Evolutionary conservation across 176 grass and related monocot species (phyloP).

Genomic region (Musa troglodytarum): DNA sequence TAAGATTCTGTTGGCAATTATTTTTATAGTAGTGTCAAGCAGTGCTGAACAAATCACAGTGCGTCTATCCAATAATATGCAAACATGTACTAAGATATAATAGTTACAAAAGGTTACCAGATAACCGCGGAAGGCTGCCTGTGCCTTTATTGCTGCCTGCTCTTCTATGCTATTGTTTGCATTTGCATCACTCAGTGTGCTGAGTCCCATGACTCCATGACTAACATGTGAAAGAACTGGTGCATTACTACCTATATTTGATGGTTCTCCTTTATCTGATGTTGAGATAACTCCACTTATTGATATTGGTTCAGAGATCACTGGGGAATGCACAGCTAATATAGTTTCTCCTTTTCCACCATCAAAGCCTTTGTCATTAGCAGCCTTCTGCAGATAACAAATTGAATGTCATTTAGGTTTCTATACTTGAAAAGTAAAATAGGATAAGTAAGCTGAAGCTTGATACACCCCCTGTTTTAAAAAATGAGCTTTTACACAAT

Average conservation of each 20-base stretch:
- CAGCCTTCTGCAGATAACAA: slow-evolving; percentile 37
- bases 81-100: too few species aligned
- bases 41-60: background rate
- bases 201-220: slow-evolving; percentile 25
- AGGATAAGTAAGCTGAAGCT: too few species aligned
- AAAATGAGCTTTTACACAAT: too few species aligned
- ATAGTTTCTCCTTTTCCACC: slow-evolving; percentile 33
- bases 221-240: slow-evolving; percentile 8
- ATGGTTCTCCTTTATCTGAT: slow-evolving; percentile 31
- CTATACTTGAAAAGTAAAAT: background rate
- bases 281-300: slow-evolving; percentile 33
- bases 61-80: too few species aligned
- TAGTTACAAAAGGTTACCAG: slow-evolving; percentile 37
- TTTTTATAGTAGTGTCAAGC: background rate
- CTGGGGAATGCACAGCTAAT: slow-evolving; percentile 41
- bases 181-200: slow-evolving; percentile 15
- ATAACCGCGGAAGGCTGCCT: slow-evolving; percentile 92
- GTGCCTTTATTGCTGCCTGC: slow-evolving; percentile 72
- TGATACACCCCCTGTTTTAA: background rate
- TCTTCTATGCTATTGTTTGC: slow-evolving; percentile 44
- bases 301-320: slow-evolving; percentile 72
- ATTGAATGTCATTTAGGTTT: background rate
- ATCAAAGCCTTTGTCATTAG: slow-evolving; percentile 34
- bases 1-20: too few species aligned
- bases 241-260: slow-evolving; percentile 21